Conservation (phyloP, 371 early-diverging fungal genomes). For the Smittium mucronatum region DNA sequence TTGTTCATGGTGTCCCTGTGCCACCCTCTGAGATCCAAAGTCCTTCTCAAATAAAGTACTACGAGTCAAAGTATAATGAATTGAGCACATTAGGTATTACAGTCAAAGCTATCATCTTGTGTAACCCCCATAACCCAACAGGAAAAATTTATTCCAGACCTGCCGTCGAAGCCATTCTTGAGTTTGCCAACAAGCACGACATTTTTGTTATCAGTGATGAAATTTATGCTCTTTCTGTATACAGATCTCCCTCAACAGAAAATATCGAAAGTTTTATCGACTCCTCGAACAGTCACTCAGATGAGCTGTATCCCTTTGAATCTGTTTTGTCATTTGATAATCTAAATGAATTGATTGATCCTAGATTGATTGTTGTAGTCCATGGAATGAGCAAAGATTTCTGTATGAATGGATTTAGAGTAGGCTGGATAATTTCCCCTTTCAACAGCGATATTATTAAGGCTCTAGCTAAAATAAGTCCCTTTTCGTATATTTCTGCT, state of each 20-base stretch:
- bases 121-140: constrained; percentile 60
- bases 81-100: constrained; percentile 27
- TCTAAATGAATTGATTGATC: constrained; percentile 44
- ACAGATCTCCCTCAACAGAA: constrained; percentile 28
- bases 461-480: constrained; percentile 34
- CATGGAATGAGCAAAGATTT: constrained; percentile 71
- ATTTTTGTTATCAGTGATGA: constrained; percentile 67
- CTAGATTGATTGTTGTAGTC: constrained; percentile 46
- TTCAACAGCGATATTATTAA: constrained; percentile 37
- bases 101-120: constrained; percentile 40
- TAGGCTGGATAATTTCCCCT: constrained; percentile 47
- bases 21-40: constrained; percentile 27
- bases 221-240: constrained; percentile 63
- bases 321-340: constrained; percentile 42
- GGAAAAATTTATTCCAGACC: constrained; percentile 37
- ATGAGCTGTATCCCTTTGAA: constrained; percentile 30
- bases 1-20: constrained; percentile 35
- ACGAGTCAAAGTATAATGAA: constrained; percentile 35
- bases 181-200: constrained; percentile 45
- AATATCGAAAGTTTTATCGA: background rate
- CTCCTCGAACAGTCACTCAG: background rate
- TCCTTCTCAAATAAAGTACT: constrained; percentile 27
- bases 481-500: constrained; percentile 41
- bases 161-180: constrained; percentile 39
- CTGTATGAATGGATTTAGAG: constrained; percentile 52